Base-by-base conservation (phyloP, 2,329 filamentous ascomycete species). In the Byssothecium circinans region DNA sequence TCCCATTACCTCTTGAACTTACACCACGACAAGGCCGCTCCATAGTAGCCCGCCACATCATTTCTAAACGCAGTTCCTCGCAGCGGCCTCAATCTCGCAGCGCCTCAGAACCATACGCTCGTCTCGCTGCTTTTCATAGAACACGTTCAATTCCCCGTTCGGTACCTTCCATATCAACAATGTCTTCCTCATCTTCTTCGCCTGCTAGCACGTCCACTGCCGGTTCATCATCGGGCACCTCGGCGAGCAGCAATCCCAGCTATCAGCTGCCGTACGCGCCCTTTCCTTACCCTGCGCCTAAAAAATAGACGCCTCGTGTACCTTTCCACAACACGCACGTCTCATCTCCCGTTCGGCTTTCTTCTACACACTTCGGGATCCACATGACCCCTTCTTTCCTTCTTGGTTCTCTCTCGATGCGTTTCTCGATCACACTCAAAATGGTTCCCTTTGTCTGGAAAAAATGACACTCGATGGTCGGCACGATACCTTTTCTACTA, bases 261-360 rank as follows among this genome's bases (percentile, higher is more conserved):
- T 67, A 66, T 29, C 61, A 68, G 41, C 64, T 70, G 5, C 67
- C 67, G 0, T 70, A 70, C 44, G 67, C 68, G 6, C 68, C 68
- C 1, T 70, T 70, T 41, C 68, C 68, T 12, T 70, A 69, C 49
- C 67, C 64, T 1, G 67, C 68, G 61, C 67, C 68, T 55, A 22
- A 55, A 62, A 25, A 53, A 57, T 17, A 47, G 32, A 2, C 3
- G 25, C 37, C 20, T 46, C 14, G 8, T n/a, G n/a, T n/a, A n/a
- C n/a, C n/a, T n/a, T n/a, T n/a, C n/a, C n/a, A n/a, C n/a, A n/a
- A n/a, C n/a, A n/a, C n/a, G n/a, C n/a, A n/a, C n/a, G n/a, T n/a
- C n/a, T n/a, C n/a, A 37, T 25, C 23, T 39, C 27, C 23, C 5
- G 6, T 25, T 10, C 10, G 5, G 29, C 34, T 22, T 22, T 32